Evolutionary conservation across 1,139 yeast genomes (phyloP).

Genomic region (Kodamaea sp.): DNA sequence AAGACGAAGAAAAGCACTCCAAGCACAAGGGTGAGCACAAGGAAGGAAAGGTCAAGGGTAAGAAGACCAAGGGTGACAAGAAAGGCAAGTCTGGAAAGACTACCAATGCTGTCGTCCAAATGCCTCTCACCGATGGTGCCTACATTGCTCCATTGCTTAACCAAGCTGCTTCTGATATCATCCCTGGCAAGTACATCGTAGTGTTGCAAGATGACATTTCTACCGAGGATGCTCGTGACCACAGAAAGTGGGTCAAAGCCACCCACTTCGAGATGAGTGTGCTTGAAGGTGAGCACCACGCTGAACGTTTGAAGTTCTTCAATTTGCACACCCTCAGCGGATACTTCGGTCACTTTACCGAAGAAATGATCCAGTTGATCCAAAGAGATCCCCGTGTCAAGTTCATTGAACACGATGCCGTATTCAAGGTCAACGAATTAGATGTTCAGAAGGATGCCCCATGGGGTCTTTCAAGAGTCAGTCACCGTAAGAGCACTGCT

Average conservation of each 20-base stretch:
- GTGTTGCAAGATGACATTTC: slow-evolving; percentile 34
- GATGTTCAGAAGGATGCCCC: slow-evolving; percentile 72
- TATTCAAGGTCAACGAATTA: slow-evolving; percentile 33
- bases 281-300: slow-evolving; percentile 2
- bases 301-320: slow-evolving; percentile 22
- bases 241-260: slow-evolving; percentile 6
- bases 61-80: background rate
- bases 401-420: slow-evolving; percentile 40
- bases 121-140: background rate
- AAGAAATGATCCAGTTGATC: slow-evolving; percentile 27
- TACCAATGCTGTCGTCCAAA: background rate
- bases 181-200: slow-evolving; percentile 32
- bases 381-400: slow-evolving; percentile 31
- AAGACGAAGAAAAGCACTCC: background rate
- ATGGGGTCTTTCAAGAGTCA: slow-evolving; percentile 93
- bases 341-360: slow-evolving; percentile 35
- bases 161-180: slow-evolving; percentile 7
- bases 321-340: slow-evolving; percentile 32
- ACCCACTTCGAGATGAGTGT: slow-evolving; percentile 2
- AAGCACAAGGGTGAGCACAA: background rate
- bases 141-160: slow-evolving; percentile 8
- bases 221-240: slow-evolving; percentile 15
- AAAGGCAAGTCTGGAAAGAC: too few species aligned
- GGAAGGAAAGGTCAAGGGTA: background rate
- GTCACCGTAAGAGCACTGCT: slow-evolving; percentile 25